Conservation (phyloP, 352 stramenopile species). For the Globisporangium takayamanum region DNA sequence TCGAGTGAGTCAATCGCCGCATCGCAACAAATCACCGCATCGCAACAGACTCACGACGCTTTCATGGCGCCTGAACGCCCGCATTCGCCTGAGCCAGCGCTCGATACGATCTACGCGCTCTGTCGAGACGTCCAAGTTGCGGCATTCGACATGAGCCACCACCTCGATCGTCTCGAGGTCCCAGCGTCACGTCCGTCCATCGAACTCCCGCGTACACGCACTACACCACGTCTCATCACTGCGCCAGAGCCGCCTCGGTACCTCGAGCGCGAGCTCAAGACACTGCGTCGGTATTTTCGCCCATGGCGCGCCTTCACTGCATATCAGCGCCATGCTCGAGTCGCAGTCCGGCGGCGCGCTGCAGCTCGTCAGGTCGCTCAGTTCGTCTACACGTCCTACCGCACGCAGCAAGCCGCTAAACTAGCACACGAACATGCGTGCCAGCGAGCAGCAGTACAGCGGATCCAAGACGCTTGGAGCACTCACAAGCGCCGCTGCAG, state of each 20-base stretch:
- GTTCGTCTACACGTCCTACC: slow-evolving; percentile 20
- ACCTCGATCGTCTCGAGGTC: not conserved
- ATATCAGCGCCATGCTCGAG: slow-evolving; percentile 17
- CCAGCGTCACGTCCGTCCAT: too few species aligned
- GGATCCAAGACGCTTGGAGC: slow-evolving; percentile 27
- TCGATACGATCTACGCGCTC: slow-evolving; percentile 14
- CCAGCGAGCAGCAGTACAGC: slow-evolving; percentile 13
- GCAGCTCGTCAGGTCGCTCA: slow-evolving; percentile 21
- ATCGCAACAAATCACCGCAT: not conserved
- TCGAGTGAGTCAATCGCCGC: not conserved
- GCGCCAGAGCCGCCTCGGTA: slow-evolving; percentile 22
- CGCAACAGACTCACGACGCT: not conserved
- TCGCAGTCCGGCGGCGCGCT: slow-evolving; percentile 17
- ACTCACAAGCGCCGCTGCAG: slow-evolving; percentile 6
- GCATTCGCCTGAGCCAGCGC: not conserved
- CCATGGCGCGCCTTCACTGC: slow-evolving; percentile 26
- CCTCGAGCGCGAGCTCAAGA: slow-evolving; percentile 61
- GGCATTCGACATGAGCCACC: slow-evolving; percentile 13
- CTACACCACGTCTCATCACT: not conserved
- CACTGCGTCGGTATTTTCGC: slow-evolving; percentile 47
- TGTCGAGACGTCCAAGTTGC: slow-evolving; percentile 15
- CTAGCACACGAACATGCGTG: slow-evolving; percentile 9
- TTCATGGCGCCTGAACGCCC: not conserved
- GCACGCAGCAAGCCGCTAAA: not conserved
- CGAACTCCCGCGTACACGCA: not conserved